A percentile compares a stretch with the other conserved stretches of the same genome.
These are phyloP conservation scores for Gossypium rotundifolium DNA, from an alignment of 345 rosid species.

Conservation along the genomic window DNA sequence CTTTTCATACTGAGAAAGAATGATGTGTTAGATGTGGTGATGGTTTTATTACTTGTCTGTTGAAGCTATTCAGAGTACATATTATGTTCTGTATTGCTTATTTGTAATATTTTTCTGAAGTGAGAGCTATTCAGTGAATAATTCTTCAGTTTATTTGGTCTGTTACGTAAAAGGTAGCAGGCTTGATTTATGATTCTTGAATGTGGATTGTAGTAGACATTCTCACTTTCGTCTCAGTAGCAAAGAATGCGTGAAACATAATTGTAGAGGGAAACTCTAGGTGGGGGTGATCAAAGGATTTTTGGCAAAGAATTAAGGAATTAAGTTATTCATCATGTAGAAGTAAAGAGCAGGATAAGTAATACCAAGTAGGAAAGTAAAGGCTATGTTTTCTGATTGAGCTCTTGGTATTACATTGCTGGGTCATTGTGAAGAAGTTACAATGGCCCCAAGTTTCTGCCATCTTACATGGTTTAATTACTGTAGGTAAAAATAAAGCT, in stretches of 20 bases:
- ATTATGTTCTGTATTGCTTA: neutral
- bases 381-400: neutral
- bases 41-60: neutral
- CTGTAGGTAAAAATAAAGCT: neutral
- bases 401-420: neutral
- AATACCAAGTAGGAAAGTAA: neutral
- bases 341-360: neutral
- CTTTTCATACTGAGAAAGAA: slow-evolving; percentile 10
- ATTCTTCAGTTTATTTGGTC: neutral
- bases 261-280: neutral
- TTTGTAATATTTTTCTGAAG: neutral
- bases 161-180: neutral
- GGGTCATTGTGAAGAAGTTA: neutral
- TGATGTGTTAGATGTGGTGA: slow-evolving; percentile 9
- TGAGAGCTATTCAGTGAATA: neutral
- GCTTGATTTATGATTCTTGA: neutral
- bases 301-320: neutral
- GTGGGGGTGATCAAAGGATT: neutral
- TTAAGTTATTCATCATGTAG: neutral
- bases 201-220: no score
- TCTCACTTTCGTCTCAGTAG: neutral
- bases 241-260: neutral
- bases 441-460: neutral
- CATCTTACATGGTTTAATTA: neutral
- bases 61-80: neutral